Conservation (phyloP, 2,329 filamentous ascomycete species). For the Ophiosphaerella herpotricha region DNA sequence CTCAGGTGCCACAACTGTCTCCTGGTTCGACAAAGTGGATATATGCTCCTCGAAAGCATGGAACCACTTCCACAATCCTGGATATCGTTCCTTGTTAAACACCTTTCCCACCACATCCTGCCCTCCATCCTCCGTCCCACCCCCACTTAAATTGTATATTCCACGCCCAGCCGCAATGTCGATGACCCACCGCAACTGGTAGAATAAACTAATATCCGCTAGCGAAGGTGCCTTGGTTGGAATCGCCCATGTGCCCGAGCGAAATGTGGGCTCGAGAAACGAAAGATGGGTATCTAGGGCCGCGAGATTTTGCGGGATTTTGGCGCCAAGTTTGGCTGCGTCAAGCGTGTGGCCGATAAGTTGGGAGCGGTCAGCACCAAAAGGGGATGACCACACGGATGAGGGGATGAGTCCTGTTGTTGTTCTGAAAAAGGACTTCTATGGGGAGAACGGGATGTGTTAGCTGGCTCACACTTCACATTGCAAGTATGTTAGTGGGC, state of each 20-base stretch:
- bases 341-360: slow-evolving; percentile 48
- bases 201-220: slow-evolving; percentile 46
- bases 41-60: slow-evolving; percentile 39
- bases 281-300: slow-evolving; percentile 45
- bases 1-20: slow-evolving; percentile 6
- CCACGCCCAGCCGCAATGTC: slow-evolving; percentile 45
- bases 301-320: slow-evolving; percentile 45
- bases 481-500: neutral
- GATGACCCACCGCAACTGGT: slow-evolving; percentile 47
- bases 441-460: too few relatives aligned
- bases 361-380: slow-evolving; percentile 45
- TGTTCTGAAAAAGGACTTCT: slow-evolving; percentile 46
- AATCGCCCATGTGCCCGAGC: slow-evolving; percentile 38
- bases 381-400: slow-evolving; percentile 46
- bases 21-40: slow-evolving; percentile 34
- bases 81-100: slow-evolving; percentile 46
- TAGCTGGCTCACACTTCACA: too few relatives aligned
- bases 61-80: slow-evolving; percentile 45
- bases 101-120: slow-evolving; percentile 30
- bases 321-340: slow-evolving; percentile 45
- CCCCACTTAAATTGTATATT: slow-evolving; percentile 43
- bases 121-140: slow-evolving; percentile 31
- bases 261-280: slow-evolving; percentile 45
- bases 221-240: slow-evolving; percentile 40
- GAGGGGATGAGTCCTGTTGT: slow-evolving; percentile 49